Evolutionary conservation across 2,329 filamentous ascomycete species (phyloP).

Genomic region (Trichoderma simmonsii): DNA sequence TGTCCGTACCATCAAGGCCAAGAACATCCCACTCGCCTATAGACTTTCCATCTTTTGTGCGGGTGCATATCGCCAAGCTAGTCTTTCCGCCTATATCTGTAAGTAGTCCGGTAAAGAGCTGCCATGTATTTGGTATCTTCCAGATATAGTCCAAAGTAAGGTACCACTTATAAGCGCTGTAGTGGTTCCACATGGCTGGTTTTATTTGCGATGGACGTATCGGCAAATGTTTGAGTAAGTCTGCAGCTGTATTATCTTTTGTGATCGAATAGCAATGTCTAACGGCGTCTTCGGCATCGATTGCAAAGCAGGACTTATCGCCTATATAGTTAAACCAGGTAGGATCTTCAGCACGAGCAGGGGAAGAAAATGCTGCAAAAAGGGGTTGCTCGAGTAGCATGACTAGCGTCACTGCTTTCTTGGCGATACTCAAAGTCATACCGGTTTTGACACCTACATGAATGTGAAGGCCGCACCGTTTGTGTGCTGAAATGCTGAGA

Average conservation of each 20-base stretch:
- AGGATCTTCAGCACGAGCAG: neutral
- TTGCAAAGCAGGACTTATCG: neutral
- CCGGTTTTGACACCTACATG: constrained; percentile 26
- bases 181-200: neutral
- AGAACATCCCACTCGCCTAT: neutral
- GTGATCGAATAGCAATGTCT: neutral
- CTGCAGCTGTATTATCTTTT: neutral
- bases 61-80: neutral
- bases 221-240: neutral
- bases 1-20: neutral
- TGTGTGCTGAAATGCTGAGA: constrained; percentile 16
- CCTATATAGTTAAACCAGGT: neutral
- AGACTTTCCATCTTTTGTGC: neutral
- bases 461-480: constrained; percentile 27
- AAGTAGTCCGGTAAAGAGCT: neutral
- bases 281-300: neutral
- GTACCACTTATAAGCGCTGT: neutral
- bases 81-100: neutral
- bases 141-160: neutral
- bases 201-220: neutral
- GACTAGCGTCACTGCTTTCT: constrained; percentile 25
- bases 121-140: neutral
- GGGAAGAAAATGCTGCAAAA: constrained; percentile 3
- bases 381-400: constrained; percentile 24
- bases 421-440: constrained; percentile 24